Evolutionary conservation across 2,329 filamentous ascomycete species (phyloP), one percentile per base, ranked within the genome.

Genomic region (Didymella arachidicola): DNA sequence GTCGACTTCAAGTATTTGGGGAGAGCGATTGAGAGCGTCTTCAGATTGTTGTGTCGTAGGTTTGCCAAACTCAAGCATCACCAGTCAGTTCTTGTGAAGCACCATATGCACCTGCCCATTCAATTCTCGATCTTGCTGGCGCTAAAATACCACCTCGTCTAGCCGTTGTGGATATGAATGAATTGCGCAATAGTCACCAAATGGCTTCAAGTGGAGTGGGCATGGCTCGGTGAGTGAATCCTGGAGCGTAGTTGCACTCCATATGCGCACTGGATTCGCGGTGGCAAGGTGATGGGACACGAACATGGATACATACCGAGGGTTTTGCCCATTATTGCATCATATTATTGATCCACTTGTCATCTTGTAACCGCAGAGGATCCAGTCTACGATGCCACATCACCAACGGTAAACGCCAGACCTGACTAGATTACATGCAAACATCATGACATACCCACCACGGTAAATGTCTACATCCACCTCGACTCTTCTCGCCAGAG

Each of bases 381-480:
- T 26, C 25, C 14, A 38, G 25, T 47, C 30, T 19, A 45, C 30
- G 19, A 47, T 54, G 43, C 59, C 25, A 48, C 38, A 26, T 52
- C 27, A 43, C 47, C 50, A 39, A 47, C 47, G 48, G 57, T 19
- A 45, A 60, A 56, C 42, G 30, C 55, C 59, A 53, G 36, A 55
- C 48, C 52, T 51, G 44, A 50, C 46, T 59, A 59, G 51, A 59
- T 59, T 59, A 61, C 59, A 61, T 42, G 38, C 48, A 58, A 53
- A 61, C 46, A 53, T 54, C 42, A 36, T 58, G 48, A 53, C 55
- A 50, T 43, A 43, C 43, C 29, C 59, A 56, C 26, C 38, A 50
- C 16, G 18, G 49, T 27, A 44, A 25, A 34, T 26, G 16, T 32
- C 47, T 14, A 16, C 26, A 22, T 29, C 46, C 41, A 18, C 26